A percentile compares a stretch with the other conserved stretches of the same genome.
Evolutionary conservation across 192 early-diverging fungal species (phyloP).

Genomic region (Allomyces javanicus): DNA sequence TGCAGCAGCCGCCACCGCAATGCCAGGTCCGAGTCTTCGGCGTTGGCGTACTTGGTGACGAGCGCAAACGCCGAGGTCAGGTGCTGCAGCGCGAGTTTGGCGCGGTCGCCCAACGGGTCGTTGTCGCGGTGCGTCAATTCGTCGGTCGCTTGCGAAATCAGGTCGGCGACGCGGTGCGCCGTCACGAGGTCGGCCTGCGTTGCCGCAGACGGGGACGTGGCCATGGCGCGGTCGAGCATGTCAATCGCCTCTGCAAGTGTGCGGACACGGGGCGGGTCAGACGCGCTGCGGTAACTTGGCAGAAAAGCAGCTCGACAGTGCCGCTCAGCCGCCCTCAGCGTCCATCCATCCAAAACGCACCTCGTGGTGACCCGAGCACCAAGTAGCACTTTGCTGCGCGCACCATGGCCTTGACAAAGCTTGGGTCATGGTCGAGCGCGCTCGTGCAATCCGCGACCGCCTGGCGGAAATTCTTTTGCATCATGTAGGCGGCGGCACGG

Average conservation of each 20-base stretch:
- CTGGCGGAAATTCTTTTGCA: constrained; percentile 35
- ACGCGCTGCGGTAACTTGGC: no score
- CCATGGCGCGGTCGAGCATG: no score
- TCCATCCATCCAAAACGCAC: no score
- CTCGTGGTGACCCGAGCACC: no score
- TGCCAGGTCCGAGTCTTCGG: constrained; percentile 16
- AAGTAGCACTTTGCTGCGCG: constrained; percentile 45
- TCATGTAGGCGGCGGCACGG: constrained; percentile 57
- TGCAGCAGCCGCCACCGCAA: constrained; percentile 45
- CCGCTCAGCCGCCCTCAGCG: no score
- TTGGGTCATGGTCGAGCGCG: constrained; percentile 34
- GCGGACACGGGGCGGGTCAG: no score
- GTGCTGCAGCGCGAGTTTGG: no score
- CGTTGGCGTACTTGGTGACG: no score
- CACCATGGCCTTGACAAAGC: constrained; percentile 39
- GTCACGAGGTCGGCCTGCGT: not conserved
- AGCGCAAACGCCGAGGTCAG: no score
- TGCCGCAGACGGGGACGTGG: no score
- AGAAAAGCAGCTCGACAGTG: no score
- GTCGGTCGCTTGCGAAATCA: constrained; percentile 2
- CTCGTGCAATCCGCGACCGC: constrained; percentile 41
- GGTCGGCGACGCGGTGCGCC: not conserved
- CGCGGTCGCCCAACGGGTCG: constrained; percentile 7
- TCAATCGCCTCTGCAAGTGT: no score
- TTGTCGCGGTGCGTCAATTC: constrained; percentile 10